Evolutionary conservation across 208 protist species (phyloP).

Genomic region (Trypanosoma mega): DNA sequence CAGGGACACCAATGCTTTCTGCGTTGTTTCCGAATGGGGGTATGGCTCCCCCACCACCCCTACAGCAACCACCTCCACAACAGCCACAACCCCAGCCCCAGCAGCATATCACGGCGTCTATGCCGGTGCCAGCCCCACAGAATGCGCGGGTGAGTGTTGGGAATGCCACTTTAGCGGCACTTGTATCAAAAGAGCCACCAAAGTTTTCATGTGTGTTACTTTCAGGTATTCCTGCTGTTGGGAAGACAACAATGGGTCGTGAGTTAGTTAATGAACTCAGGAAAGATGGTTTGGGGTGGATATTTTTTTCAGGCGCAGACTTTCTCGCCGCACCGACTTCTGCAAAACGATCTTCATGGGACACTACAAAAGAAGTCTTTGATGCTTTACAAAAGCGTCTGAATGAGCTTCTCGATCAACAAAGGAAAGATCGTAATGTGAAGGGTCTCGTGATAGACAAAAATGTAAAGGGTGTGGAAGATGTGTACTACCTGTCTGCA

Average conservation of each 20-base stretch:
- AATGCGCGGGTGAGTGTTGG: conserved; percentile 57
- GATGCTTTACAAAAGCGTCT: conserved; percentile 75
- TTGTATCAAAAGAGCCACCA: conserved; percentile 76
- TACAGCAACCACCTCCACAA: conserved; percentile 7
- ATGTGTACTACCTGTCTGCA: conserved; percentile 79
- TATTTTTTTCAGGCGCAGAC: conserved; percentile 88
- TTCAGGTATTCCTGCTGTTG: conserved; percentile 67
- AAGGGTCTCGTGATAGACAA: conserved; percentile 89
- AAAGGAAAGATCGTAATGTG: conserved; percentile 54
- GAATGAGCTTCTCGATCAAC: conserved; percentile 71
- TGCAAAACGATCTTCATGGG: conserved; percentile 64
- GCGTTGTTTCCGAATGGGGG: conserved; percentile 10
- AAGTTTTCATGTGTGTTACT: conserved; percentile 89
- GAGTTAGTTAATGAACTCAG: conserved; percentile 74
- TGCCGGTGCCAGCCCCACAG: conserved; percentile 17
- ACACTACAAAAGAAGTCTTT: conserved; percentile 76
- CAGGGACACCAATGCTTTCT: conserved; percentile 17
- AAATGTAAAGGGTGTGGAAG: conserved; percentile 84
- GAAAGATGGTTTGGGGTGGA: conserved; percentile 71
- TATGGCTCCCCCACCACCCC: conserved; percentile 3
- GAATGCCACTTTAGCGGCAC: conserved; percentile 64
- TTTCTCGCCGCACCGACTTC: conserved; percentile 31
- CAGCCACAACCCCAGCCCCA: neutral
- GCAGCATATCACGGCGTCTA: conserved; percentile 7
- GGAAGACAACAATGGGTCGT: conserved; percentile 78